Base-by-base conservation (phyloP, 1,139 yeast genomes). In the Diutina neorugosa region DNA sequence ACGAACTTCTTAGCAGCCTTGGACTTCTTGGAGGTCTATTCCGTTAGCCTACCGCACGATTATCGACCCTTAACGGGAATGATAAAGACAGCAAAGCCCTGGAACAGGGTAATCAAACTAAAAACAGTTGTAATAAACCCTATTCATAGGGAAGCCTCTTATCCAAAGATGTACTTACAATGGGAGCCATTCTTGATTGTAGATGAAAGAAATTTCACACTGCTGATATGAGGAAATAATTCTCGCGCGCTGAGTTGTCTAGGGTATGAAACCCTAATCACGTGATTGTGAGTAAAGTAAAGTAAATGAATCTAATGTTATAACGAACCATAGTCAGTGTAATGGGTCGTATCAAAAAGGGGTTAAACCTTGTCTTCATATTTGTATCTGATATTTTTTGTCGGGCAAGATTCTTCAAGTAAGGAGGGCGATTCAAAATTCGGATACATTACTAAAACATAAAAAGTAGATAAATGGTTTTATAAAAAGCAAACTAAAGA, bases 1-100 rank as follows among this genome's bases (percentile, higher is more conserved):
- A 87, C 88, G 80, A 85, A 90, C 80, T 89, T 88, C 83, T 85
- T 87, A 72, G 89, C 84, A 71, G 81, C 73, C 68, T 73, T 81
- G 74, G 84, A 76, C 79, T 84, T 83, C 81, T 86, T 86, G 74
- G 87, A 74, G 75, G 90, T 81, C 89, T 86, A 66, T 61, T 69
- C 69, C 63, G 78, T 77, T 74, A 73, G 81, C 81, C 82, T 78
- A 78, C 82, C 76, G 81, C 81, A 77, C 78, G 65, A 74, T 77
- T 70, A 69, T 64, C 63, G 57, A 52, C 55, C 53, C 57, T 57
- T 54, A 54, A 55, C 57, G 59, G 62, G 60, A 59, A 64, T 19
- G 70, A 68, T 65, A 67, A 74, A 70, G 78, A 74, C 80, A 76
- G 80, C 80, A 76, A 71, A 76, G 80, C 52, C 80, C 77, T 75